phyloP scores from a whole-genome alignment of 495 filamentous ascomycete species.

The Penicillium odoratum region DNA sequence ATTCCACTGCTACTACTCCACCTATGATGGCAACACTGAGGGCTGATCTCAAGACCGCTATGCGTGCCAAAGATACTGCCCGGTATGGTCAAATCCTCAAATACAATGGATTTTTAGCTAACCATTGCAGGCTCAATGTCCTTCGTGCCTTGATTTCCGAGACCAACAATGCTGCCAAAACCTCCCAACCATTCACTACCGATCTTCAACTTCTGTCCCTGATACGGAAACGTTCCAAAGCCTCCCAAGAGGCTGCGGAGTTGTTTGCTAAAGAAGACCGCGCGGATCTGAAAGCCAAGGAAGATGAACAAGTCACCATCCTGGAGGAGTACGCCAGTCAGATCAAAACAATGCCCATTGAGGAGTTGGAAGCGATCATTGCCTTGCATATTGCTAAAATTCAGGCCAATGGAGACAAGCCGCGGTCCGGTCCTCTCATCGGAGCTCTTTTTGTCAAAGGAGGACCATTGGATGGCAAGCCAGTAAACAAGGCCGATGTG shows the following conservation, averaged over 20 bases:
- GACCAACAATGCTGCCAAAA: conserved; percentile 63
- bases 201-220: conserved; percentile 60
- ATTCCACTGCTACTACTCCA: conserved; percentile 44
- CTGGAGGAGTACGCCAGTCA: conserved; percentile 58
- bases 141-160: conserved; percentile 61
- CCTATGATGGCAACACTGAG: conserved; percentile 54
- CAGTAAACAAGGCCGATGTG: conserved; percentile 52
- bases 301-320: conserved; percentile 54
- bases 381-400: conserved; percentile 42
- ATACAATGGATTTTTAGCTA: not conserved
- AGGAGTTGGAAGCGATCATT: conserved; percentile 51
- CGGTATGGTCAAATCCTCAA: conserved; percentile 33
- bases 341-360: conserved; percentile 49
- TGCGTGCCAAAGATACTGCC: conserved; percentile 59
- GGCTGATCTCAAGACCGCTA: conserved; percentile 59
- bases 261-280: conserved; percentile 54
- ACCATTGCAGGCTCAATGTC: conserved; percentile 48
- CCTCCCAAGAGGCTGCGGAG: conserved; percentile 48
- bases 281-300: conserved; percentile 57
- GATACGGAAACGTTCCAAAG: conserved; percentile 54
- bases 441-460: conserved; percentile 48
- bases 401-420: conserved; percentile 42
- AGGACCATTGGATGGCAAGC: conserved; percentile 53
- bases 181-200: conserved; percentile 54
- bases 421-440: conserved; percentile 47